Evolutionary conservation across 2,329 filamentous ascomycete species (phyloP).

Genomic region (Talaromyces sp.): DNA sequence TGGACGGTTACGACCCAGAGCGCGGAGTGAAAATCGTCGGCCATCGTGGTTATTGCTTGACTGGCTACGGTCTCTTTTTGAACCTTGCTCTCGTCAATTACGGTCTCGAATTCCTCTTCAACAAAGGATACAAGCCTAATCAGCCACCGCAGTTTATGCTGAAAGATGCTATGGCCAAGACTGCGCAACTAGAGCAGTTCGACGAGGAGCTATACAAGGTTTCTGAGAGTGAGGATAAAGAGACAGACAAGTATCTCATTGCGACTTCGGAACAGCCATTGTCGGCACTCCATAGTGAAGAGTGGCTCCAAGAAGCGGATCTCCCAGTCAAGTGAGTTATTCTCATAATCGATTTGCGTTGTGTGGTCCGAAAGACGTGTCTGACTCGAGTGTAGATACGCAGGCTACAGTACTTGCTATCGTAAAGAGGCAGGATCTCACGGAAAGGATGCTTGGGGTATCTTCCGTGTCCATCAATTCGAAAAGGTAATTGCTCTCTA

Average conservation of each 20-base stretch:
- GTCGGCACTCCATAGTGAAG: conserved; percentile 84
- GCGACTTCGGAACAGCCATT: conserved; percentile 93
- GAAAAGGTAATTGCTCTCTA: conserved; percentile 61
- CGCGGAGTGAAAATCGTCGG: conserved; percentile 91
- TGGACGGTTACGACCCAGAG: conserved; percentile 90
- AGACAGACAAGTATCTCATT: conserved; percentile 78
- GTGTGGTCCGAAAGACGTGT: not conserved
- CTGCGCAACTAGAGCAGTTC: conserved; percentile 92
- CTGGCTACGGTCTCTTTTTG: conserved; percentile 80
- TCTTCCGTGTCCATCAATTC: conserved; percentile 97
- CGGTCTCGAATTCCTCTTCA: conserved; percentile 79
- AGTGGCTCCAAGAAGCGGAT: conserved; percentile 82
- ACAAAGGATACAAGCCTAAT: conserved; percentile 74
- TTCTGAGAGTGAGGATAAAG: conserved; percentile 71
- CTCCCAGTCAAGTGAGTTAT: conserved; percentile 71
- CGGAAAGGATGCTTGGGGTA: conserved; percentile 91
- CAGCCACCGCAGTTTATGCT: conserved; percentile 94
- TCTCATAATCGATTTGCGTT: not conserved
- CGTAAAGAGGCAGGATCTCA: conserved; percentile 90
- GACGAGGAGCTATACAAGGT: conserved; percentile 99
- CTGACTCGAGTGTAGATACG: conserved; percentile 47
- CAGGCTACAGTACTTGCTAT: conserved; percentile 92
- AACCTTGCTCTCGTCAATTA: conserved; percentile 95
- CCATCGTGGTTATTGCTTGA: conserved; percentile 89
- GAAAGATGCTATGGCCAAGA: conserved; percentile 95